phyloP scores from a whole-genome alignment of 805 yeast genomes.

The Myxozyma mucilagina region DNA sequence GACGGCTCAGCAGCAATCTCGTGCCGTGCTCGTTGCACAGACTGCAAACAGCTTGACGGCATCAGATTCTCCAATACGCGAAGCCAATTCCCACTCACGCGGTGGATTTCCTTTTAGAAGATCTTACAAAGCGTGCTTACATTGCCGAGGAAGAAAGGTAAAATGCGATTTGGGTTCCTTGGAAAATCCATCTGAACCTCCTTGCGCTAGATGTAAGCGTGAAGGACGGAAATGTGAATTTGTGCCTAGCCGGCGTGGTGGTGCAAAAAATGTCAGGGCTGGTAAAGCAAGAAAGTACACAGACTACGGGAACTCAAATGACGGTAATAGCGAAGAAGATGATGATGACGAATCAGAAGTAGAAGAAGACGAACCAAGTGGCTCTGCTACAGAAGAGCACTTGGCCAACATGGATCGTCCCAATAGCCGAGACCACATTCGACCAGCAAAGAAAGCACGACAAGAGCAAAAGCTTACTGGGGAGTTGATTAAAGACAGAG shows the following conservation, averaged over 20 bases:
- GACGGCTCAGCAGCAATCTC: background rate
- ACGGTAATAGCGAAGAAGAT: slow-evolving; percentile 7
- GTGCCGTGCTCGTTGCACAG: background rate
- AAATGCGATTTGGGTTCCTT: slow-evolving; percentile 82
- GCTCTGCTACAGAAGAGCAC: background rate
- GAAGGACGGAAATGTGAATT: slow-evolving; percentile 81
- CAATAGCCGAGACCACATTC: background rate
- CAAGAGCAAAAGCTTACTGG: slow-evolving; percentile 12
- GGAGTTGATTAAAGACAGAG: slow-evolving; percentile 32
- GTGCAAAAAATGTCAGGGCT: slow-evolving; percentile 43
- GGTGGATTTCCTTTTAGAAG: slow-evolving; percentile 49
- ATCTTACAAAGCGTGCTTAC: slow-evolving; percentile 79
- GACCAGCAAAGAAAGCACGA: background rate
- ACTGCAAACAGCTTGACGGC: background rate
- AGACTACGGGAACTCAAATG: background rate
- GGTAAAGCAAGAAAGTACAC: slow-evolving; percentile 37
- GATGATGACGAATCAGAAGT: slow-evolving; percentile 6
- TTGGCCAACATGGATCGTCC: background rate
- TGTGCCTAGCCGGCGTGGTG: slow-evolving; percentile 59
- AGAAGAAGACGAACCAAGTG: background rate
- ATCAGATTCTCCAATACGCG: background rate
- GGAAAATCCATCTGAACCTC: slow-evolving; percentile 71
- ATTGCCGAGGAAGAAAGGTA: slow-evolving; percentile 80
- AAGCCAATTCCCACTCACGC: background rate
- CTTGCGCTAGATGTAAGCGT: slow-evolving; percentile 81